Percentiles rank a stretch among this genome's conserved stretches.
Conservation (phyloP, 2,329 filamentous ascomycete genomes). For the Exophiala mesophila region DNA sequence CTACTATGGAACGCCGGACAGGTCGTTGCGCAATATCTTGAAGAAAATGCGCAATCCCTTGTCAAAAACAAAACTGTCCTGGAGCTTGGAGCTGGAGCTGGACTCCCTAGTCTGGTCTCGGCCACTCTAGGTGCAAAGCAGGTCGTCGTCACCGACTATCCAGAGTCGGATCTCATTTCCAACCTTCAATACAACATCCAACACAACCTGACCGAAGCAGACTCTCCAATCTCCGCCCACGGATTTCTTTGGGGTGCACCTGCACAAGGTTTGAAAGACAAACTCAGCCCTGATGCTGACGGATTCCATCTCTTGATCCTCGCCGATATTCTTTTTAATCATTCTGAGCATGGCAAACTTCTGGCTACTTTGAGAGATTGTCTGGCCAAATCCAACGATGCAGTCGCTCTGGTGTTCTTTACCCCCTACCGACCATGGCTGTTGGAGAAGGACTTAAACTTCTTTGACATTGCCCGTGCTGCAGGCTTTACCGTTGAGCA, state of each 20-base stretch:
- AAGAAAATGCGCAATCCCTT: conserved; percentile 57
- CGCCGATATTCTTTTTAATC: conserved; percentile 85
- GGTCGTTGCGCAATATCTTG: conserved; percentile 71
- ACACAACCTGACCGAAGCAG: conserved; percentile 47
- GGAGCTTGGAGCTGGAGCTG: conserved; percentile 84
- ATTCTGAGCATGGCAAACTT: conserved; percentile 77
- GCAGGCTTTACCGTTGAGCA: conserved; percentile 72
- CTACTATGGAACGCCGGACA: conserved; percentile 87
- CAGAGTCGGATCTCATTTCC: conserved; percentile 73
- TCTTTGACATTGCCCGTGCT: conserved; percentile 71
- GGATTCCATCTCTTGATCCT: conserved; percentile 77
- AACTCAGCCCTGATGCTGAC: conserved; percentile 39
- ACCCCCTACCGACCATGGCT: conserved; percentile 92
- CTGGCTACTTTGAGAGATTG: conserved; percentile 66
- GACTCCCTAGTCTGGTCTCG: conserved; percentile 74
- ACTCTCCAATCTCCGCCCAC: conserved; percentile 50
- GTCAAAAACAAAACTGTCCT: conserved; percentile 68
- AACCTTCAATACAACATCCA: conserved; percentile 73
- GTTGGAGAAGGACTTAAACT: conserved; percentile 73
- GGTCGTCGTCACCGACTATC: conserved; percentile 80
- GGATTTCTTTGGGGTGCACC: conserved; percentile 83
- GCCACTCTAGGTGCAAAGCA: conserved; percentile 65
- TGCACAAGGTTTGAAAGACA: conserved; percentile 52
- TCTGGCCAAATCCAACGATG: conserved; percentile 51
- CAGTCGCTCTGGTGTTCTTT: conserved; percentile 81